These are phyloP conservation scores for Neonectria neomacrospora DNA, from an alignment of 2,329 filamentous ascomycete genomes.

Conservation along the genomic window DNA sequence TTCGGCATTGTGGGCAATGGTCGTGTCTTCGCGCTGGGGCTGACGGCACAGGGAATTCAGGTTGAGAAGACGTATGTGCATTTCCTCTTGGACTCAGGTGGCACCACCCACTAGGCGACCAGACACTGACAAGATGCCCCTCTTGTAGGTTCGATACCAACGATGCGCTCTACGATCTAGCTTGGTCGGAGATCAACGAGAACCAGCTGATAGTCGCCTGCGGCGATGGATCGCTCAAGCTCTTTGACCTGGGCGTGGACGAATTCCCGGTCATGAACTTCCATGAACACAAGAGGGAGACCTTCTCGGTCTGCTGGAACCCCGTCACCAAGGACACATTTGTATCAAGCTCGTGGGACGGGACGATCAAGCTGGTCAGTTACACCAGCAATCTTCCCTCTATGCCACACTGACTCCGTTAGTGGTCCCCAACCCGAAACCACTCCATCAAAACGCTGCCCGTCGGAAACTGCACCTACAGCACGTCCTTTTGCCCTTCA, in stretches of 20 bases:
- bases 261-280: slow-evolving; percentile 92
- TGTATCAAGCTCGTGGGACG: slow-evolving; percentile 93
- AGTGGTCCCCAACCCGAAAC: slow-evolving; percentile 85
- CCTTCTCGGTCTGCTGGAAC: slow-evolving; percentile 94
- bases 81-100: slow-evolving; percentile 6
- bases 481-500: slow-evolving; percentile 88
- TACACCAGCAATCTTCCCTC: slow-evolving; percentile 2
- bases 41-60: slow-evolving; percentile 85
- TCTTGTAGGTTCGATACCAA: slow-evolving; percentile 87
- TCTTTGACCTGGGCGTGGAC: slow-evolving; percentile 85
- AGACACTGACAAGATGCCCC: slow-evolving; percentile 11
- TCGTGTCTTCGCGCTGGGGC: slow-evolving; percentile 82
- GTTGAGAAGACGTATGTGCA: slow-evolving; percentile 80
- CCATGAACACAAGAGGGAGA: slow-evolving; percentile 92
- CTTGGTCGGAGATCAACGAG: slow-evolving; percentile 97
- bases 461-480: slow-evolving; percentile 94
- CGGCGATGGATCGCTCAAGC: slow-evolving; percentile 93
- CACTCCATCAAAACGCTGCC: slow-evolving; percentile 86
- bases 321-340: slow-evolving; percentile 91
- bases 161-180: slow-evolving; percentile 93
- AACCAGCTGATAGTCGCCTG: slow-evolving; percentile 91
- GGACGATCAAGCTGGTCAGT: slow-evolving; percentile 85
- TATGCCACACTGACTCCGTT: slow-evolving; percentile 4
- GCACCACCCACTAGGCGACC: background rate
- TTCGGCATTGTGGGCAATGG: slow-evolving; percentile 98